Percentiles rank a stretch among this genome's conserved stretches.
These are phyloP conservation scores for Colletotrichum sp. DNA, from an alignment of 2,329 filamentous ascomycete genomes.

Conservation along the genomic window DNA sequence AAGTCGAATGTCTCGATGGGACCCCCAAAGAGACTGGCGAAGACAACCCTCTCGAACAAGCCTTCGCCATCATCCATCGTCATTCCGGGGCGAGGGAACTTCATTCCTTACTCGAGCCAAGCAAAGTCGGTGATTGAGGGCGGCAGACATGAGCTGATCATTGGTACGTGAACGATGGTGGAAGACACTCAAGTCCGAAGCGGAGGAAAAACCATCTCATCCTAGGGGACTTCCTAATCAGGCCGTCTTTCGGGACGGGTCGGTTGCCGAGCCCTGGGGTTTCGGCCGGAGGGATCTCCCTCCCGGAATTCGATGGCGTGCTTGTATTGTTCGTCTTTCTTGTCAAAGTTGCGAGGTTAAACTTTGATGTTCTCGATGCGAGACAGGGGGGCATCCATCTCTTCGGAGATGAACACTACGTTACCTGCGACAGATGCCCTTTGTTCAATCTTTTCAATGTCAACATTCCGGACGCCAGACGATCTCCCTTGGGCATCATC, in stretches of 20 bases:
- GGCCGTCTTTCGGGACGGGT: not conserved
- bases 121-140: not conserved
- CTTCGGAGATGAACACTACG: not conserved
- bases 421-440: not conserved
- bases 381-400: not conserved
- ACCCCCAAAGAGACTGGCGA: not conserved
- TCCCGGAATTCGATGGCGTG: not conserved
- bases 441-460: not conserved
- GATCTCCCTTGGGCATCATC: not conserved
- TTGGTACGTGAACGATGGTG: not conserved
- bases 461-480: not conserved
- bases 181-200: not conserved
- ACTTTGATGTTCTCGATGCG: not conserved
- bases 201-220: not conserved
- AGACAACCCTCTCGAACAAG: not conserved
- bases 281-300: not conserved
- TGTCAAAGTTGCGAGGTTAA: not conserved
- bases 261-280: not conserved
- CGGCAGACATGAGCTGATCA: not conserved
- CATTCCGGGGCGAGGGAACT: not conserved
- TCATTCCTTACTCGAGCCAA: not conserved
- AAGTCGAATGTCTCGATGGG: not conserved
- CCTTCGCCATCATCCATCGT: not conserved
- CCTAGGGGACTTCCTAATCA: not conserved
- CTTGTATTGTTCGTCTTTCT: not conserved